Evolutionary conservation across 306 rosid genomes (phyloP), one percentile per base, ranked within the genome.

Genomic region (Heteromeles arbutifolia): DNA sequence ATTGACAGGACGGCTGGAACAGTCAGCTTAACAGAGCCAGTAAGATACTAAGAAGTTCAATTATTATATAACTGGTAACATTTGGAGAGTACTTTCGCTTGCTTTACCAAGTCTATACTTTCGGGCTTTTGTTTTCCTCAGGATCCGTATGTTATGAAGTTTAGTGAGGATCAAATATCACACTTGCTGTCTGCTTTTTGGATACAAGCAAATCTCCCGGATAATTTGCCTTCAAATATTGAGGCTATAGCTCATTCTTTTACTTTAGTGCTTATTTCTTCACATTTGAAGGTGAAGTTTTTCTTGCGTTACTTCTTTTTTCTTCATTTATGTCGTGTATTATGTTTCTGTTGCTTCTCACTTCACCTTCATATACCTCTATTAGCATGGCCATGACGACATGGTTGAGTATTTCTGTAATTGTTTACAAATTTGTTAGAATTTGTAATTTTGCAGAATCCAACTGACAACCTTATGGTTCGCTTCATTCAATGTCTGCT

Each of bases 111-210:
- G 57, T 50, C n/a, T n/a, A 25, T 64, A 76, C 67, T 25, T 41
- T 77, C 8, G 78, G 71, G 69, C 78, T 37, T 86, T 52, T 78
- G 72, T 79, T 75, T 79, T 82, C 41, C 71, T 74, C 90, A 96
- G 99, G 99, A 96, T 82, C 91, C 86, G 1, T 82, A 67, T 77
- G 82, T 87, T 70, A 85, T 92, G 98, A 92, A 85, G 86, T 88
- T 96, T 53, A 85, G 82, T 64, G 99, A 96, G 84, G 99, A 96
- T 83, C 99, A 96, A 82, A 80, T 96, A 69, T 84, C 85, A 26
- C 91, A 89, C 75, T 88, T 96, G 84, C 88, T 92, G 25, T 96
- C 99, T 79, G 87, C 98, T 39, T 89, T 96, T 81, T 96, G 99
- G 98, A 87, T 92, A 57, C 93, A 96, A 84, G 89, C 97, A 65